Evolutionary conservation across 139 green algal genomes (phyloP), one percentile per base, ranked within the genome.

Genomic region (Ettlia oleoabundans): DNA sequence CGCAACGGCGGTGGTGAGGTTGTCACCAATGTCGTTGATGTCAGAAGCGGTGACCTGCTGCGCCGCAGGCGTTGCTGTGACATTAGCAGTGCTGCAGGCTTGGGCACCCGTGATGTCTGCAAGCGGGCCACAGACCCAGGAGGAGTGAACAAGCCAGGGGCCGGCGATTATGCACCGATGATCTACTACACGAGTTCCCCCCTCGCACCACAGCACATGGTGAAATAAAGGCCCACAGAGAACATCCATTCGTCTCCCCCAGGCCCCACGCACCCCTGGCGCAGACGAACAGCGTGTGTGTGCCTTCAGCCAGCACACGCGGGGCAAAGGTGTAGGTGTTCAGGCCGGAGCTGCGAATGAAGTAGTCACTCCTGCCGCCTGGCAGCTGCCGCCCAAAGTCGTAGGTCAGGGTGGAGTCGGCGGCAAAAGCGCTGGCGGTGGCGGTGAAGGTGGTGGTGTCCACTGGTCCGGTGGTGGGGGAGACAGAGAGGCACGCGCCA

Each of bases 281-380:
- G 42, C 69, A 76, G 3, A 63, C 69, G 40, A 41, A 42, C 9
- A 76, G 41, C 28, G 42, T 76, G 69, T 63, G 28, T 5, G 30
- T 0, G 9, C 69, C 69, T 3, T 42, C n/a, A 9, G 43, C 22
- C 69, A 76, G 69, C n/a, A 63, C 69, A 28, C 69, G 42, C 7
- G 69, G 42, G 1, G 69, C 69, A 62, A 76, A 76, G n/a, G 69
- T 63, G 69, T 42, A 76, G 67, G 69, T 15, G 42, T 58, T 41
- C 4, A 22, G 61, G 10, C 8, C 19, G 1, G 37, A n/a, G 66
- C 66, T 38, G 37, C 38, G 69, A 28, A 30, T 42, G n/a, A 30
- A 21, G 26, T 4, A n/a, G 28, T 37, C 40, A 10, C 40, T 9
- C 41, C 28, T n/a, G 19, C 68, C 42, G 28, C 28, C 69, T n/a